Conservation (phyloP, 2,329 filamentous ascomycete genomes). For the Leptographium galeiforme region DNA sequence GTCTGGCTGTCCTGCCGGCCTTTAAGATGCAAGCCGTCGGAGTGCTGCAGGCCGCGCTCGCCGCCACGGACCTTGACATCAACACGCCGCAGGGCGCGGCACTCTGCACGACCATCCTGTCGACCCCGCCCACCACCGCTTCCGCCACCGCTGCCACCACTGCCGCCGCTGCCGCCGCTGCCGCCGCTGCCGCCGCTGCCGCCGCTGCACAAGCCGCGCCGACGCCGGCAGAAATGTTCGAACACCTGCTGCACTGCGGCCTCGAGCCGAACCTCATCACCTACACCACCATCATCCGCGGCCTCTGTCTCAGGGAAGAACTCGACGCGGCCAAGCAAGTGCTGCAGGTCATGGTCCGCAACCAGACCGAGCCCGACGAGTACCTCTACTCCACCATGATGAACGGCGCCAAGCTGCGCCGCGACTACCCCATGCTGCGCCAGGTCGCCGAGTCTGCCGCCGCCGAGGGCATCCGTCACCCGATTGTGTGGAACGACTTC, state of each 20-base stretch:
- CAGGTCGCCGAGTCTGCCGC: constrained; percentile 41
- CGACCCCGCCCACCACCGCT: constrained; percentile 11
- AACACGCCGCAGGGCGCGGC: constrained; percentile 34
- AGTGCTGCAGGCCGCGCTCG: constrained; percentile 25
- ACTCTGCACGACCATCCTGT: constrained; percentile 47
- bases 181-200: not conserved
- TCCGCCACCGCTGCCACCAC: not conserved
- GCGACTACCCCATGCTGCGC: constrained; percentile 39
- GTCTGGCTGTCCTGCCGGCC: constrained; percentile 24
- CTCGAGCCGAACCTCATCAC: constrained; percentile 48
- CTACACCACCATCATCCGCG: constrained; percentile 56
- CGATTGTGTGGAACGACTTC: constrained; percentile 35
- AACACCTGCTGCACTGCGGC: constrained; percentile 44
- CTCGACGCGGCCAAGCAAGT: constrained; percentile 50
- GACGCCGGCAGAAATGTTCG: constrained; percentile 39
- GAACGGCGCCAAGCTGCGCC: constrained; percentile 49
- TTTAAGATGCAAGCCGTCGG: constrained; percentile 29
- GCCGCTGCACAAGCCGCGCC: constrained; percentile 10
- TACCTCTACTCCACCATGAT: constrained; percentile 59
- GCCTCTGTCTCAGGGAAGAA: constrained; percentile 54
- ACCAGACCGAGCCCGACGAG: constrained; percentile 48
- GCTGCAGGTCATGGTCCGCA: constrained; percentile 45
- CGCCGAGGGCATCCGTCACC: constrained; percentile 30
- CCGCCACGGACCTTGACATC: constrained; percentile 24
- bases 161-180: not conserved